phyloP scores from a whole-genome alignment of 345 rosid species.

The Eucalyptus albens region DNA sequence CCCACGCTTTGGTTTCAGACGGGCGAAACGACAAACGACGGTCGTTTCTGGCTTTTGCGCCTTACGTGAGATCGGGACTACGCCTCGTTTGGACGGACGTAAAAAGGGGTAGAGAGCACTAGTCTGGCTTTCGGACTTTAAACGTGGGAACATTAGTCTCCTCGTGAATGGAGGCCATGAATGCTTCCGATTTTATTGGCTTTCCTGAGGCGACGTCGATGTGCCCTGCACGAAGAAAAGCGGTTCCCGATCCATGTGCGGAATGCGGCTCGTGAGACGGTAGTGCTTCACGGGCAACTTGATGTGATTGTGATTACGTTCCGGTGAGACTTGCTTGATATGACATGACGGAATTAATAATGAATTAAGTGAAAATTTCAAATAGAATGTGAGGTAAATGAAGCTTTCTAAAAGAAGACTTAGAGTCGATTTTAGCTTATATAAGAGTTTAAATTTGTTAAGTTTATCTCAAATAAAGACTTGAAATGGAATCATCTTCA shows the following conservation, averaged over 20 bases:
- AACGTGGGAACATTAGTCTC: neutral
- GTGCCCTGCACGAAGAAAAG: neutral
- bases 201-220: neutral
- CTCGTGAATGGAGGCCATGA: neutral
- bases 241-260: neutral
- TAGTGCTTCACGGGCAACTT: too few species aligned
- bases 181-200: neutral
- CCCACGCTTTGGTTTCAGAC: neutral
- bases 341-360: too few species aligned
- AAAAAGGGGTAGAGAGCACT: neutral
- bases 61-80: neutral
- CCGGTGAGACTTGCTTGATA: too few species aligned
- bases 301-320: rapidly evolving
- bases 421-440: too few species aligned
- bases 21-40: neutral
- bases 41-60: neutral
- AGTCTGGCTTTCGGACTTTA: neutral
- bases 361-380: too few species aligned
- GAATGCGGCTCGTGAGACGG: too few species aligned
- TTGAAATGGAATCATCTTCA: too few species aligned
- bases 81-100: neutral
- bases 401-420: too few species aligned
- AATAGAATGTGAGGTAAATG: too few species aligned
- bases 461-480: too few species aligned
- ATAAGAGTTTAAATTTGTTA: too few species aligned